Conservation (phyloP, 73 alveolate species). For the Uronychia setigera region DNA sequence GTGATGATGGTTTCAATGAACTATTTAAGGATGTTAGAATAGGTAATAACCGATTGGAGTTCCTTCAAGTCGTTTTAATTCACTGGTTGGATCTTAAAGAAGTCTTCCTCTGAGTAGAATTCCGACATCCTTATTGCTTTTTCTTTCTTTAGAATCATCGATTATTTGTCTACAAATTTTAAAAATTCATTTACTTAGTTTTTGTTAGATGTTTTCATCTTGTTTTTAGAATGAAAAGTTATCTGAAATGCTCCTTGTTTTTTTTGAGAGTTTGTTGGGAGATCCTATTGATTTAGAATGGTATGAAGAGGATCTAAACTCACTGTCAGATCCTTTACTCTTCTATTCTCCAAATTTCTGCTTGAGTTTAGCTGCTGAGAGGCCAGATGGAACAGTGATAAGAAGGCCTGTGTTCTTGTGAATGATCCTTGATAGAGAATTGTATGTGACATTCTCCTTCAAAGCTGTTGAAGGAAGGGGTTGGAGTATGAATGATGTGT, state of each 20-base stretch:
- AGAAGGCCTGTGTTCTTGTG: background rate
- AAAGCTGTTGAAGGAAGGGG: background rate
- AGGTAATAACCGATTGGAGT: background rate
- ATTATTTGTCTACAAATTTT: background rate
- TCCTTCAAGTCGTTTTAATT: background rate
- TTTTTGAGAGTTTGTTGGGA: background rate
- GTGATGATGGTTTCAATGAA: background rate
- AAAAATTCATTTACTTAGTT: background rate
- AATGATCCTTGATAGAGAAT: background rate
- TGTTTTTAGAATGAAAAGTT: background rate
- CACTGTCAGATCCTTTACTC: background rate
- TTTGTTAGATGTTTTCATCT: background rate
- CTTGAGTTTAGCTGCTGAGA: background rate
- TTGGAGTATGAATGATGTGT: background rate
- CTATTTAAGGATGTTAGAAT: background rate
- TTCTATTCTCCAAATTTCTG: background rate
- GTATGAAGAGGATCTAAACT: no score
- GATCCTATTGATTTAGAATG: no score
- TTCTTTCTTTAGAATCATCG: background rate
- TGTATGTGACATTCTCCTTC: constrained; percentile 5
- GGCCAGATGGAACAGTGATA: background rate
- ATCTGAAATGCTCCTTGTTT: background rate
- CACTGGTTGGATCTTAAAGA: constrained; percentile 5
- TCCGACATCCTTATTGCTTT: background rate
- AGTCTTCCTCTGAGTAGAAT: constrained; percentile 3